A percentile compares a stretch with the other conserved stretches of the same genome.
Conservation (phyloP, 163 green algal species). For the Chlorella variabilis region DNA sequence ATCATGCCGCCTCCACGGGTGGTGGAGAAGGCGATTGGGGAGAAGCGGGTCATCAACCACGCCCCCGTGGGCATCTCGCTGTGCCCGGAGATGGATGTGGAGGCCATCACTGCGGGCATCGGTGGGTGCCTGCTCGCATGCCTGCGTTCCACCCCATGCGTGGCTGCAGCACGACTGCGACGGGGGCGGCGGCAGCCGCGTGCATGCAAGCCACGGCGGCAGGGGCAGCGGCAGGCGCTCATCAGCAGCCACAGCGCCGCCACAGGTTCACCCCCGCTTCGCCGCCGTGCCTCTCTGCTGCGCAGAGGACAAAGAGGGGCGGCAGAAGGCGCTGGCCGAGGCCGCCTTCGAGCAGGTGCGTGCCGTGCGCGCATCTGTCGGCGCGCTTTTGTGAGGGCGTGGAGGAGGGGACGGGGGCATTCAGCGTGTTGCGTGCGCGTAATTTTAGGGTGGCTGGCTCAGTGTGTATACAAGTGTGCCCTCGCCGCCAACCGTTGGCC, state of each 20-base stretch:
- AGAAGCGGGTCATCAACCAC: constrained; percentile 63
- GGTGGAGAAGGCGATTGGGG: constrained; percentile 72
- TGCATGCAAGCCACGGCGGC: too few species aligned
- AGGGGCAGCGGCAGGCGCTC: too few species aligned
- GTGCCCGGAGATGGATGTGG: constrained; percentile 76
- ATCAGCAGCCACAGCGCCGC: too few species aligned
- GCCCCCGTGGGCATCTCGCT: constrained; percentile 76
- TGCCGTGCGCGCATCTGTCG: constrained; percentile 33
- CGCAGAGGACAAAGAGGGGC: constrained; percentile 71
- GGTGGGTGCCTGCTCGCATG: background rate
- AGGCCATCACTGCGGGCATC: constrained; percentile 54
- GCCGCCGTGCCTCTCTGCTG: background rate
- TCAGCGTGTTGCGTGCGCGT: too few species aligned
- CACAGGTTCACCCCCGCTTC: too few species aligned
- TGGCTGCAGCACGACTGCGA: background rate
- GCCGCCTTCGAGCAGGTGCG: constrained; percentile 54
- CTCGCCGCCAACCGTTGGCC: too few species aligned
- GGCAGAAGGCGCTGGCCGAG: constrained; percentile 60
- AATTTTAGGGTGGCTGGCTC: too few species aligned
- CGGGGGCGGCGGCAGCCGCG: background rate
- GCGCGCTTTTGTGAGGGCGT: too few species aligned
- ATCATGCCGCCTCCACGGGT: constrained; percentile 90
- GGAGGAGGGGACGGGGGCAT: background rate
- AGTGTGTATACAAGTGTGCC: too few species aligned
- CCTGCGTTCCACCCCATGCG: background rate